Base-by-base conservation (phyloP, 2,329 filamentous ascomycete genomes). In the Monosporascus cannonballus region DNA sequence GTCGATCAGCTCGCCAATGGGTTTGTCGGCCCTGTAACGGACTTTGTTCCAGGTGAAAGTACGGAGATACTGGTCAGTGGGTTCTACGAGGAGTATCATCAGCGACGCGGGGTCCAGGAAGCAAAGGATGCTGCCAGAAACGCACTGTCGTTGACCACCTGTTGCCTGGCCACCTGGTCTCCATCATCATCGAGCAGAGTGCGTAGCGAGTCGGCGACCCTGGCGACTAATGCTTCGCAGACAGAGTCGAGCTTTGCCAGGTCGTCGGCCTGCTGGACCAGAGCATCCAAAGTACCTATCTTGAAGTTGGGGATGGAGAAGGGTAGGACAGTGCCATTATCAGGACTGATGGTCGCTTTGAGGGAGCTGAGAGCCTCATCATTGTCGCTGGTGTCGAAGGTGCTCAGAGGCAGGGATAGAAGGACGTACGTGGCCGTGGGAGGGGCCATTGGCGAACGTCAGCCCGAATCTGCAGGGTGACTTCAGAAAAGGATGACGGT, bases 41-140 rank as follows among this genome's bases (percentile, higher is more conserved):
- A 96, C 90, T 73, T 94, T 96, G 76, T 97, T 97, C 94, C 94
- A 99, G 60, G 84, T 81, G 72, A 97, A 99, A 51, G 81, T 86
- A 66, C 86, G 84, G 46, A 99, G 76, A 69, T 97, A 99, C 69
- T 93, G 87, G 64, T 96, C 93, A 55, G 93, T 91, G n/a, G 94
- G 92, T 71, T 96, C 93, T 97, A 69, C 37, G 53, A 56, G 30
- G 49, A 50, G 8, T 18, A 57, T 56, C 39, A 60, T 70, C 59
- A 71, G 63, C 51, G 42, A 49, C 46, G 47, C 50, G 37, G 24
- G 6, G 18, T 36, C 45, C 49, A 47, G 20, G 42, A 49, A 36
- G 56, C 25, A 42, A 17, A 24, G 30, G 25, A 41, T 20, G 24
- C 24, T 15, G 49, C 45, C 39, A 36, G 38, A 54, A 54, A 64